Evolutionary conservation across 2,329 filamentous ascomycete genomes (phyloP).

Genomic region (Diaporthe caulivora): DNA sequence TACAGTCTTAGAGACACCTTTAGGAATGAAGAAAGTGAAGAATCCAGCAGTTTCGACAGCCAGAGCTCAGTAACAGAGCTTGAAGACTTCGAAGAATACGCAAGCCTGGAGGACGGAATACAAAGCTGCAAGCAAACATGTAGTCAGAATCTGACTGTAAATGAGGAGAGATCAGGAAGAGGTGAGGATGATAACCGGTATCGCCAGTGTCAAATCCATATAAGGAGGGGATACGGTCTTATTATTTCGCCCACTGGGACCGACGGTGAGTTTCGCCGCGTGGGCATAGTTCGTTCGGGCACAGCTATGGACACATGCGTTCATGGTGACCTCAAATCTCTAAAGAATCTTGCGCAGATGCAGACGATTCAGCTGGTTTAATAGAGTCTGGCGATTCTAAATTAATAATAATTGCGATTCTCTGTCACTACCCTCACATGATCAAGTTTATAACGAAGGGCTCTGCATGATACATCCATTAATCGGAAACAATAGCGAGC

Average conservation of each 20-base stretch:
- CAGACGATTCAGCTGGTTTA: neutral
- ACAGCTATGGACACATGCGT: neutral
- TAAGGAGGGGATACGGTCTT: neutral
- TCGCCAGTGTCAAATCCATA: neutral
- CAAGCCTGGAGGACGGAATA: neutral
- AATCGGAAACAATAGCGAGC: too few species aligned
- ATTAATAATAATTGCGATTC: too few species aligned
- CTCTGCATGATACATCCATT: too few species aligned
- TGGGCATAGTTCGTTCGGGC: neutral
- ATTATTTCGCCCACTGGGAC: neutral
- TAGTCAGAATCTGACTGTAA: neutral
- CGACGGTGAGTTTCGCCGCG: neutral
- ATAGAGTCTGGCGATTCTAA: neutral
- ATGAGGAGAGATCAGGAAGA: neutral
- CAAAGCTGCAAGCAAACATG: neutral
- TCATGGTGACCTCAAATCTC: neutral
- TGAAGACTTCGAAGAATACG: neutral
- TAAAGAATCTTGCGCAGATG: neutral
- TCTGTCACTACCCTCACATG: too few species aligned
- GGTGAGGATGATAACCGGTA: neutral
- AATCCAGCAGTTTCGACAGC: neutral
- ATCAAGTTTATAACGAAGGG: too few species aligned
- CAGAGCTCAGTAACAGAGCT: neutral
- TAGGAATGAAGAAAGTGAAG: neutral
- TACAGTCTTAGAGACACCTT: neutral